Percentiles rank a stretch among this genome's conserved stretches.
Conservation (phyloP, 768 basidiomycete species). For the Tremella yokohamensis region DNA sequence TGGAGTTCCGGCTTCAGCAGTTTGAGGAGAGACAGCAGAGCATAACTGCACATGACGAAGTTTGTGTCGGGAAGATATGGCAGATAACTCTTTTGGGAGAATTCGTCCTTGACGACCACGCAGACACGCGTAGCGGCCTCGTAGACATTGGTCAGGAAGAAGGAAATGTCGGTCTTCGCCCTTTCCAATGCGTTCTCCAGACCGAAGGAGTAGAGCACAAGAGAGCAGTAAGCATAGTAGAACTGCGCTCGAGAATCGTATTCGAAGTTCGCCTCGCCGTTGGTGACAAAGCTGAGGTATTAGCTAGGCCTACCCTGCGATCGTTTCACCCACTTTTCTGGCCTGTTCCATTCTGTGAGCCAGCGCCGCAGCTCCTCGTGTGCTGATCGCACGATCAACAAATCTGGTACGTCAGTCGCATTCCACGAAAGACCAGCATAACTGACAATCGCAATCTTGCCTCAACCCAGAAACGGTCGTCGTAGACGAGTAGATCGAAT, state of each 20-base stretch:
- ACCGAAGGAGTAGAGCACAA: conserved; percentile 93
- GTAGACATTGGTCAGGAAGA: conserved; percentile 49
- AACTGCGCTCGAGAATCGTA: conserved; percentile 57
- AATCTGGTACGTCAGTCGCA: conserved; percentile 32
- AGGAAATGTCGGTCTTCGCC: conserved; percentile 49
- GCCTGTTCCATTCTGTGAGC: conserved; percentile 39
- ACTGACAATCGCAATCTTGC: conserved; percentile 70
- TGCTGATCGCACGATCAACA: conserved; percentile 46
- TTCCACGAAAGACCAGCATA: conserved; percentile 57
- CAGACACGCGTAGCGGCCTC: conserved; percentile 48
- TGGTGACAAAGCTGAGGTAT: background rate
- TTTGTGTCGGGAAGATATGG: conserved; percentile 84
- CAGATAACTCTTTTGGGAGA: conserved; percentile 72
- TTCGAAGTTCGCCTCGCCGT: conserved; percentile 17
- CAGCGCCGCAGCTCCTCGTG: conserved; percentile 43
- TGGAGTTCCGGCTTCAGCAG: conserved; percentile 55
- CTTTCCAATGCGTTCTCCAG: conserved; percentile 88
- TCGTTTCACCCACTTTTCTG: conserved; percentile 15
- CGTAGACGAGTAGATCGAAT: conserved; percentile 76
- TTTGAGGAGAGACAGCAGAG: conserved; percentile 80
- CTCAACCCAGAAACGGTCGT: conserved; percentile 77
- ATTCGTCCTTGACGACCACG: conserved; percentile 67
- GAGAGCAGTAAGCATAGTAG: conserved; percentile 72
- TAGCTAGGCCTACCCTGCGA: background rate
- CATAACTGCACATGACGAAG: conserved; percentile 84